Conservation (phyloP, 257 asterid species). For the Nicotiana benthamiana region DNA sequence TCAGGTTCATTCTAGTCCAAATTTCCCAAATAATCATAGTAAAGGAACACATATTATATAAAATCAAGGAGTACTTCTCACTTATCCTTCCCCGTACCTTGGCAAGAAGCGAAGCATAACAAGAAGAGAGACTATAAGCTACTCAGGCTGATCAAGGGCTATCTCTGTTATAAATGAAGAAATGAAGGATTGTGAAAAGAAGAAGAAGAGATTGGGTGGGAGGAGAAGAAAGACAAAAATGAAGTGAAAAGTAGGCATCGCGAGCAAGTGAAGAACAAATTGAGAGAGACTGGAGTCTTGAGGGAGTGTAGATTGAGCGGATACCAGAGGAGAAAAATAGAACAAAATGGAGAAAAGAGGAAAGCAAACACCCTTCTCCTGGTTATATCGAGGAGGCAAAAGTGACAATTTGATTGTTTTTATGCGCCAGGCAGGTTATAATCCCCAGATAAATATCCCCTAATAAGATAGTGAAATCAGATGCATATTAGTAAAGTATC, state of each 20-base stretch:
- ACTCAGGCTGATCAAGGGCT: too few species aligned
- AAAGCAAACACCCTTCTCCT: neutral
- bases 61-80: neutral
- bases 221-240: neutral
- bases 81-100: neutral
- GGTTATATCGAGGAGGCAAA: neutral
- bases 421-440: neutral
- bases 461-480: neutral
- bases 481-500: too few species aligned
- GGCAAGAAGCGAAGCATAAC: neutral
- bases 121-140: neutral
- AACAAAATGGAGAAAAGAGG: neutral
- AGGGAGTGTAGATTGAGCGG: neutral
- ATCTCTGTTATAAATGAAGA: neutral
- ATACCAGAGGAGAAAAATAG: neutral
- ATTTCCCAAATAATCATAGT: neutral
- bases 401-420: neutral
- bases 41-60: neutral
- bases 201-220: neutral
- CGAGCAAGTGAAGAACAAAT: neutral
- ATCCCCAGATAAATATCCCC: neutral
- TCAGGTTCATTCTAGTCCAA: neutral
- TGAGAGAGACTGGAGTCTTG: neutral
- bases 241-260: neutral
- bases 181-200: neutral